Evolutionary conservation across 352 stramenopile species (phyloP).

Genomic region (Phytophthora citricola): DNA sequence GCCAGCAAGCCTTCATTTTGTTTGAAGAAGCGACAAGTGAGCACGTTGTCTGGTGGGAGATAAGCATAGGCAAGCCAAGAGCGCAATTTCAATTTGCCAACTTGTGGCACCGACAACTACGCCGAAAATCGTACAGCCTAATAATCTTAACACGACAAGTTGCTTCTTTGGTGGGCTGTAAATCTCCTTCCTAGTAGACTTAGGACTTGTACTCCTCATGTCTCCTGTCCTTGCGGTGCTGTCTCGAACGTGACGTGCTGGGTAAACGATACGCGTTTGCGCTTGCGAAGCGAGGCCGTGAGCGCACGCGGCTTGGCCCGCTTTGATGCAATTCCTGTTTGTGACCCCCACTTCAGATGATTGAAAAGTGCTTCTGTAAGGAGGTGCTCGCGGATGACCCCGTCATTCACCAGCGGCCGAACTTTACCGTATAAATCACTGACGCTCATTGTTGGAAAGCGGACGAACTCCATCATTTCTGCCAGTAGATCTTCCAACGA

Average conservation of each 20-base stretch:
- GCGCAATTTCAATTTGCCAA: too few relatives aligned
- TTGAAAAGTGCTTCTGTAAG: conserved; percentile 88
- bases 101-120: too few relatives aligned
- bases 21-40: not conserved
- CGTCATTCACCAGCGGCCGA: conserved; percentile 67
- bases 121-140: conserved; percentile 16
- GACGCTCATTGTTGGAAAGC: conserved; percentile 89
- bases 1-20: conserved; percentile 4
- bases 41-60: too few relatives aligned
- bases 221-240: conserved; percentile 28
- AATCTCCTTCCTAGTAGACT: conserved; percentile 7
- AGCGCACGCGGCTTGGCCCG: conserved; percentile 72
- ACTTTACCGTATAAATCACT: conserved; percentile 89
- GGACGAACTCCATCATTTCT: conserved; percentile 85
- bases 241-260: conserved; percentile 87
- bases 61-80: too few relatives aligned
- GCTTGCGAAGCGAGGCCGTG: conserved; percentile 72
- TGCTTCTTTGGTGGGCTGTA: conserved; percentile 19
- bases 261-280: conserved; percentile 89
- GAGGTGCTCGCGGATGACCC: conserved; percentile 70
- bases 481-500: conserved; percentile 61
- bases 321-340: conserved; percentile 62
- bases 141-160: conserved; percentile 31
- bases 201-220: conserved; percentile 6
- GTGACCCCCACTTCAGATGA: conserved; percentile 85